Evolutionary conservation across 2,329 filamentous ascomycete genomes (phyloP).

Genomic region (Zymoseptoria passerinii): DNA sequence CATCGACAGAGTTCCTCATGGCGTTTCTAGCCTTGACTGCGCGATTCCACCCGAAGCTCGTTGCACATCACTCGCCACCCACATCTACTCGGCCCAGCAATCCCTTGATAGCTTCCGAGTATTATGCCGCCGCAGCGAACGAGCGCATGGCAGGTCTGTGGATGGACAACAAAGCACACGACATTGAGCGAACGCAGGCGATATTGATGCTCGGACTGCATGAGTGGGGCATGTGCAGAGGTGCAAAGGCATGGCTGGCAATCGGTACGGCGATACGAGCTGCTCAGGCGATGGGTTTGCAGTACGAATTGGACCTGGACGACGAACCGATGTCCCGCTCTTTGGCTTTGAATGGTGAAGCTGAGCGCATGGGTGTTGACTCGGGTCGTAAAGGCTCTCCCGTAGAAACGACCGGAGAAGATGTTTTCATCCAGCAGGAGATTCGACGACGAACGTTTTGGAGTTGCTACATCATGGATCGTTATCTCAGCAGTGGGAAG

Average conservation of each 20-base stretch:
- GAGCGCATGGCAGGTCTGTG: slow-evolving; percentile 43
- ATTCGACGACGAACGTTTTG: slow-evolving; percentile 62
- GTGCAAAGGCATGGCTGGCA: slow-evolving; percentile 57
- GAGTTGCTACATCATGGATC: slow-evolving; percentile 65
- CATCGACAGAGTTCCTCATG: slow-evolving; percentile 49
- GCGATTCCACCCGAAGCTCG: slow-evolving; percentile 56
- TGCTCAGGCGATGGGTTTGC: slow-evolving; percentile 53
- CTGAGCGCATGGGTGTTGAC: slow-evolving; percentile 31
- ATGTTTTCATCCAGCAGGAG: slow-evolving; percentile 52
- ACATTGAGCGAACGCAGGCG: slow-evolving; percentile 57
- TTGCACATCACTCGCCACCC: slow-evolving; percentile 47
- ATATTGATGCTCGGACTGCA: slow-evolving; percentile 64
- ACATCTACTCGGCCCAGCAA: slow-evolving; percentile 40
- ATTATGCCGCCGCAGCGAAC: slow-evolving; percentile 54
- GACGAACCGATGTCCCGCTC: slow-evolving; percentile 31
- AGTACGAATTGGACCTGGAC: slow-evolving; percentile 46
- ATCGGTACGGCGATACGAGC: slow-evolving; percentile 52
- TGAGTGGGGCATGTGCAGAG: slow-evolving; percentile 60
- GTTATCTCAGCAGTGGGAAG: slow-evolving; percentile 58
- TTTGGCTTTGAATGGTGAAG: slow-evolving; percentile 31
- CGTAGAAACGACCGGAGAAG: slow-evolving; percentile 20
- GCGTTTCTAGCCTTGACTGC: slow-evolving; percentile 62
- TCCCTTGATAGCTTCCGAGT: slow-evolving; percentile 52
- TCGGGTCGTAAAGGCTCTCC: slow-evolving; percentile 20
- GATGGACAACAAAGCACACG: slow-evolving; percentile 42